Evolutionary conservation across 2,329 filamentous ascomycete species (phyloP).

Genomic region (Fusarium mundagurra): DNA sequence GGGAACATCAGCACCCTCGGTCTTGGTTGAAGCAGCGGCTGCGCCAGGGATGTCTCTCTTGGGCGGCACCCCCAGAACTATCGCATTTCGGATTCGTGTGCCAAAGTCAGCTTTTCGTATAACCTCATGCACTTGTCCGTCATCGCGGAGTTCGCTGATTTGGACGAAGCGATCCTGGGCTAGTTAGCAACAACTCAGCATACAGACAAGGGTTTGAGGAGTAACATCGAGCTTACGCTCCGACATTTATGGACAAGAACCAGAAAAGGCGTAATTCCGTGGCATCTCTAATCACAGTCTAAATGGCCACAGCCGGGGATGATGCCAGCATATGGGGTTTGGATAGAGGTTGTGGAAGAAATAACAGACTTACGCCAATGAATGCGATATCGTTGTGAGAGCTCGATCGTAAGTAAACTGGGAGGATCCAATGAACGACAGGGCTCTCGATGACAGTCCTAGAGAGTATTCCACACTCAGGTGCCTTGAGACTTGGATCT

Average conservation of each 20-base stretch:
- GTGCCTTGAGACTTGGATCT: conserved; percentile 51
- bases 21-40: conserved; percentile 46
- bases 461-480: conserved; percentile 77
- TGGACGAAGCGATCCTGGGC: conserved; percentile 79
- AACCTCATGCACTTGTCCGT: conserved; percentile 79
- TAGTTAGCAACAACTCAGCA: conserved; percentile 16
- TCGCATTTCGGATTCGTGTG: conserved; percentile 80
- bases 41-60: conserved; percentile 39
- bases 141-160: conserved; percentile 76
- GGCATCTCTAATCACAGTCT: neutral
- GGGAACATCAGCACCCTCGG: conserved; percentile 53
- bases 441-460: conserved; percentile 82
- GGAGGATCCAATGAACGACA: conserved; percentile 78
- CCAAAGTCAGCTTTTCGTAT: conserved; percentile 82
- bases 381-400: conserved; percentile 85
- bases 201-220: neutral
- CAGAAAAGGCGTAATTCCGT: neutral
- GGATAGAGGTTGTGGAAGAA: neutral
- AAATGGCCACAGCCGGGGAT: neutral
- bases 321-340: neutral
- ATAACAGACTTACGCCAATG: conserved; percentile 71
- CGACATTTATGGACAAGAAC: neutral
- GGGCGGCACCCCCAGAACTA: conserved; percentile 70
- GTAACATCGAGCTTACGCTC: conserved; percentile 6
- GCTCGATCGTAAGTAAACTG: conserved; percentile 77